phyloP scores from a whole-genome alignment of 345 rosid species.

The Eucalyptus polyanthemos region DNA sequence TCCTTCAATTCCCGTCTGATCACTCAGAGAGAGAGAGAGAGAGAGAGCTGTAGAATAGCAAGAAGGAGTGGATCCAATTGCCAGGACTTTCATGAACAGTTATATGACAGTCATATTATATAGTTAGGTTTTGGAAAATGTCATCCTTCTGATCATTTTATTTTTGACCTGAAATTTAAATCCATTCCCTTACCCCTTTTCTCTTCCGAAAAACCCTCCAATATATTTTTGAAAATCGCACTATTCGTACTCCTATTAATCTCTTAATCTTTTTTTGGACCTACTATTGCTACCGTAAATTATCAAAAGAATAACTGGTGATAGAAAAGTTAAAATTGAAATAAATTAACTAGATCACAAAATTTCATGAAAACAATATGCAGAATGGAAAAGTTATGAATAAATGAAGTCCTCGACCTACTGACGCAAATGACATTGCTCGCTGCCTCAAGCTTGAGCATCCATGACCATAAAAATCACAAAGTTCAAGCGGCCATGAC shows the following conservation, averaged over 20 bases:
- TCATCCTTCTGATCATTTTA: background rate
- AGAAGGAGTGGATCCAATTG: background rate
- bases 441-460: background rate
- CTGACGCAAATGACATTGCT: background rate
- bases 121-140: background rate
- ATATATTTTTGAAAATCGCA: rapidly evolving
- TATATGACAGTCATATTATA: background rate
- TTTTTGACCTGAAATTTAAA: background rate
- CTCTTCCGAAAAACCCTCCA: background rate
- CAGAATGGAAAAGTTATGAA: background rate
- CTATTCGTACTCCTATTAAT: background rate
- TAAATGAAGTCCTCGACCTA: background rate
- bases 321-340: background rate
- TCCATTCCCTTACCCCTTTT: background rate
- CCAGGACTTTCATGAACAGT: background rate
- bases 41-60: background rate
- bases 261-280: background rate
- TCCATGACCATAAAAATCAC: background rate
- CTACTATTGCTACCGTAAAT: rapidly evolving
- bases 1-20: background rate
- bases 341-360: background rate
- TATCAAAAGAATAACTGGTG: background rate
- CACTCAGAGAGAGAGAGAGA: background rate
- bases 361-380: background rate
- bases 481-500: background rate